Base-by-base conservation (phyloP, 2,329 filamentous ascomycete species). In the Stagonosporopsis chrysanthemi region DNA sequence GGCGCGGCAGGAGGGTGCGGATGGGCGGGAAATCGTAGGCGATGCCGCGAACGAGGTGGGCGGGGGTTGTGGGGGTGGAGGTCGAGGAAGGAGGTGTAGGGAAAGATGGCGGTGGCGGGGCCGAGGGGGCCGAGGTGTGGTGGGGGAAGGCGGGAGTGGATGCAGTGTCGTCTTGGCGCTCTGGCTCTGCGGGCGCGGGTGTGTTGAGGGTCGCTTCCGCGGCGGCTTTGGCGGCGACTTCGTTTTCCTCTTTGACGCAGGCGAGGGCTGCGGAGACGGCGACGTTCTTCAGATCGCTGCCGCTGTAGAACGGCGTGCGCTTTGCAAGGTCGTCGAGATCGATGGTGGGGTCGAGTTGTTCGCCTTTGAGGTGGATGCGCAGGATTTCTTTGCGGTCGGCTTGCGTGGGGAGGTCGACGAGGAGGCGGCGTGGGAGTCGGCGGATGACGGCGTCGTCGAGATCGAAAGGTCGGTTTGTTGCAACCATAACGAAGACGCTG, bases 401-500 rank as follows among this genome's bases (percentile, higher is more conserved):
- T 62, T 87, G 82, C 1, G 87, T 81, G 0, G 90, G 90, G 6
- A 93, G 79, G 70, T 93, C 90, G 38, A 93, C 85, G 0, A 93
- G 82, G 33, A 94, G 80, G 39, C 89, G 85, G 51, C 90, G 82
- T 2, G 90, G 90, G 22, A 93, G 79, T 12, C 90, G 84, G n/a
- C 91, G 84, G 42, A 95, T 82, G 9, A 95, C 90, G 9, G 91
- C 91, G 67, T 95, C 91, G 69, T 99, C 95, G 1, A 99, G 85
- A 70, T 98, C 95, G 70, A 96, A 97, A 0, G 95, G 95, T 9
- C 94, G 84, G 76, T 99, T 98, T 8, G 93, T 98, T 26, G 95
- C 94, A 0, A 98, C 92, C 92, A 99, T 97, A 76, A 99, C 94
- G 75, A 99, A 98, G 2, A 94, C 92, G 17, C 90, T 90, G 43